Base-by-base conservation (phyloP, 208 protist species). In the Acanthamoeba polyphaga region DNA sequence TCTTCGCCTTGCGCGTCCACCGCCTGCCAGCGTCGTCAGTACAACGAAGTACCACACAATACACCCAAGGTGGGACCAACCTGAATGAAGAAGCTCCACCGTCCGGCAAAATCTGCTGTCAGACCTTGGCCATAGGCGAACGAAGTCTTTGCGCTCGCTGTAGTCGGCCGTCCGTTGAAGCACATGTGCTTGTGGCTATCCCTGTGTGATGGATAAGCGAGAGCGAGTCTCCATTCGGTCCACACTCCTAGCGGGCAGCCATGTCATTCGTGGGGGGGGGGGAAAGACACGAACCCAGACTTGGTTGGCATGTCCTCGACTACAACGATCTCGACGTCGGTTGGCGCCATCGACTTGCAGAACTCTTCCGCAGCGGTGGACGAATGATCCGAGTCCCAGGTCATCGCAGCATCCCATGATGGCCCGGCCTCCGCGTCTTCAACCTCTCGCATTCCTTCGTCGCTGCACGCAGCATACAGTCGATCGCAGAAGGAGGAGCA, bases 401-500 rank as follows among this genome's bases (percentile, higher is more conserved):
- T 55, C 29, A 55, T 62, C 13, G 80, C 53, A n/a, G 22, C n/a
- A 12, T 64, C 80, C 80, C 46, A 55, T 6, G 80, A 27, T 29
- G 51, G 9, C 4, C 17, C 10, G n/a, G 62, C 62, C 9, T 24
- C 24, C 27, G 24, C 62, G 0, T 64, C 58, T 27, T 68, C 15
- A 29, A 60, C 19, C 13, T 68, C 15, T 7, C 22, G 1, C 27
- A 10, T 29, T 24, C 24, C 62, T 68, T 29, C 17, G 2, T 19
- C 51, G 19, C 46, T 13, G 80, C 80, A 88, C n/a, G 80, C 46
- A 19, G 46, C 38, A 17, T 66, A 88, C 22, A 88, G 51, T 4
- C 22, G 22, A 32, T 88, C 80, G 46, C 80, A 88, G 29, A 88
- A 88, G 49, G 80, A 88, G 19, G 80, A 88, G 53, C 80, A 88